These are phyloP conservation scores for Ehretia macrophylla DNA, from an alignment of 257 asterid genomes.

Conservation along the genomic window DNA sequence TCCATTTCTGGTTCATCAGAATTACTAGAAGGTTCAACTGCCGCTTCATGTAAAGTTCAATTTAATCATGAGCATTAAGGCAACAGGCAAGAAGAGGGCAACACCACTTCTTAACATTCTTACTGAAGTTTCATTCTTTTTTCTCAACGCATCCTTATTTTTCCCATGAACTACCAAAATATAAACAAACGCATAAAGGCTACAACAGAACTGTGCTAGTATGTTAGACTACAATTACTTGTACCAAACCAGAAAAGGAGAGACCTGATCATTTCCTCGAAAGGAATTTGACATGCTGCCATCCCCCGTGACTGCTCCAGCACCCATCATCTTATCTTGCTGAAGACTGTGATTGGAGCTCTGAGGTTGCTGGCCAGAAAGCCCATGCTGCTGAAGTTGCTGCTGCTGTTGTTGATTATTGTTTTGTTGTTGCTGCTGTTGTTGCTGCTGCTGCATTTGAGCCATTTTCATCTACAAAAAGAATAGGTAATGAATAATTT, in stretches of 20 bases:
- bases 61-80: no score
- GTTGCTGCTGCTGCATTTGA: slow-evolving; percentile 51
- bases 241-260: slow-evolving; percentile 25
- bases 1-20: no score
- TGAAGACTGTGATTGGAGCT: slow-evolving; percentile 80
- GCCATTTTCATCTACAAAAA: slow-evolving; percentile 63
- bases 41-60: no score
- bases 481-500: not conserved
- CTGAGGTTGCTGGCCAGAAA: slow-evolving; percentile 85
- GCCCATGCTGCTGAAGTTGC: slow-evolving; percentile 53
- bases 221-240: not conserved
- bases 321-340: slow-evolving; percentile 72
- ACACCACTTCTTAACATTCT: no score
- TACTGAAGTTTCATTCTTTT: no score
- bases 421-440: slow-evolving; percentile 24
- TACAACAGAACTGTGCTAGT: not conserved
- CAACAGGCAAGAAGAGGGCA: no score
- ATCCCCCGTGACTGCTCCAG: slow-evolving; percentile 68
- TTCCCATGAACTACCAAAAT: not conserved
- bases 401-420: slow-evolving; percentile 46
- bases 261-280: slow-evolving; percentile 90
- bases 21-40: no score
- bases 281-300: slow-evolving; percentile 87
- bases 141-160: no score
- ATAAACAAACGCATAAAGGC: not conserved